phyloP scores from a whole-genome alignment of 169 alveolate genomes.

The Eimeria maxima region DNA sequence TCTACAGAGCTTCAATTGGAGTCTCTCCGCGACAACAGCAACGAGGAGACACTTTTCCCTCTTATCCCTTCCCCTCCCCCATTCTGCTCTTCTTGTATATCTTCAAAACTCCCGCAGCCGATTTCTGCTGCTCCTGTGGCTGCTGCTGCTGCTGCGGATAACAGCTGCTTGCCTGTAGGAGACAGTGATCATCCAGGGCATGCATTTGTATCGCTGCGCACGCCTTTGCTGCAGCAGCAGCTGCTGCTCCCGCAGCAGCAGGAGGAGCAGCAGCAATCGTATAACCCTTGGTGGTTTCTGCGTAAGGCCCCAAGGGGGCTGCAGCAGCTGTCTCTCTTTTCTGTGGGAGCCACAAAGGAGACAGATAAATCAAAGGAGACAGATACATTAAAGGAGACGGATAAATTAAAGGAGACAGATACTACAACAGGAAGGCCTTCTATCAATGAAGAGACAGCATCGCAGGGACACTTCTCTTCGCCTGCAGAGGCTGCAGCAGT shows the following conservation, averaged over 20 bases:
- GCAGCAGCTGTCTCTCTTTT: neutral
- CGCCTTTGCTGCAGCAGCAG: constrained; percentile 42
- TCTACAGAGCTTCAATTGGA: neutral
- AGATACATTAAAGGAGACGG: neutral
- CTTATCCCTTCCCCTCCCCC: constrained; percentile 48
- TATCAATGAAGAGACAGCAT: neutral
- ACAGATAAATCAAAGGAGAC: neutral
- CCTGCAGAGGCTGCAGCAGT: constrained; percentile 16
- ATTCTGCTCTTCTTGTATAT: neutral
- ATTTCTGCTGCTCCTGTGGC: neutral
- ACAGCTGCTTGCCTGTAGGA: neutral
- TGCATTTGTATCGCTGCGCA: neutral
- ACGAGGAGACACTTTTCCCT: neutral
- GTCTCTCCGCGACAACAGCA: neutral
- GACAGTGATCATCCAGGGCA: neutral
- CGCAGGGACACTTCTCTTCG: neutral
- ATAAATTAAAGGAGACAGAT: neutral
- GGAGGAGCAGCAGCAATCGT: neutral
- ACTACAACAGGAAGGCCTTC: too few relatives aligned
- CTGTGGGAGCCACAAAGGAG: neutral
- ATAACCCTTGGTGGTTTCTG: constrained; percentile 11
- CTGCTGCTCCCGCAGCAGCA: neutral
- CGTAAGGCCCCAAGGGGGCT: neutral
- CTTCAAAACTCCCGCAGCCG: constrained; percentile 39
- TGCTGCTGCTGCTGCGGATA: neutral